Percentiles rank a stretch among this genome's conserved stretches.
Evolutionary conservation across 495 filamentous ascomycete genomes (phyloP).

Genomic region (Aspergillus nidulans): DNA sequence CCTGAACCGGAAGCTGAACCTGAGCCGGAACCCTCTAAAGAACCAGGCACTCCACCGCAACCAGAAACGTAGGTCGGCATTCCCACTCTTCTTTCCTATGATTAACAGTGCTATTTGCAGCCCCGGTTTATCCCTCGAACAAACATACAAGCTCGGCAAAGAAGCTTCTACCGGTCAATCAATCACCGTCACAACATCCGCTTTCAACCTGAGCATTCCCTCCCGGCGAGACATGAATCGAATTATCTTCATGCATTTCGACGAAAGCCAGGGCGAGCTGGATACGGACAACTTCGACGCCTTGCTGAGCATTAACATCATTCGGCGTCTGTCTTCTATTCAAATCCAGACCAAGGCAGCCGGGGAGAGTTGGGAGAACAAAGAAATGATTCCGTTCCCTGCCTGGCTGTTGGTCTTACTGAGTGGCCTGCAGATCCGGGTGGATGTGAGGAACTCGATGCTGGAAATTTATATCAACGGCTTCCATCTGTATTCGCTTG

Average conservation of each 20-base stretch:
- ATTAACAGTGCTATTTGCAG: background rate
- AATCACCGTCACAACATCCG: background rate
- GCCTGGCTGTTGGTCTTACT: background rate
- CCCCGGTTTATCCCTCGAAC: background rate
- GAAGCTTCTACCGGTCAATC: background rate
- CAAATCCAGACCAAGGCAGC: constrained; percentile 1
- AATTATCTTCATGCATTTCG: background rate
- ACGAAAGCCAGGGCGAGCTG: background rate
- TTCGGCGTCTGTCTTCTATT: background rate
- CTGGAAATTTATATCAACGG: background rate
- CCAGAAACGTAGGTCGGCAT: background rate
- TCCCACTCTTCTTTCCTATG: background rate
- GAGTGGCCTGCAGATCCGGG: background rate
- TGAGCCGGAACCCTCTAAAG: no score
- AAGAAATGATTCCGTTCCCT: background rate
- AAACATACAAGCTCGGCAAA: background rate
- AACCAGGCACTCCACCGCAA: no score
- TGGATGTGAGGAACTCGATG: background rate
- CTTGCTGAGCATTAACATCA: background rate
- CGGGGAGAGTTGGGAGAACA: background rate
- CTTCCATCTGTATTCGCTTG: background rate
- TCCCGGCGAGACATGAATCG: background rate
- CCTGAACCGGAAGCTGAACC: no score
- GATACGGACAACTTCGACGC: background rate
- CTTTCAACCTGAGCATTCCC: background rate